Percentiles rank a stretch among this genome's conserved stretches.
Evolutionary conservation across 768 basidiomycete genomes (phyloP).

Genomic region (Mycena latifolia): DNA sequence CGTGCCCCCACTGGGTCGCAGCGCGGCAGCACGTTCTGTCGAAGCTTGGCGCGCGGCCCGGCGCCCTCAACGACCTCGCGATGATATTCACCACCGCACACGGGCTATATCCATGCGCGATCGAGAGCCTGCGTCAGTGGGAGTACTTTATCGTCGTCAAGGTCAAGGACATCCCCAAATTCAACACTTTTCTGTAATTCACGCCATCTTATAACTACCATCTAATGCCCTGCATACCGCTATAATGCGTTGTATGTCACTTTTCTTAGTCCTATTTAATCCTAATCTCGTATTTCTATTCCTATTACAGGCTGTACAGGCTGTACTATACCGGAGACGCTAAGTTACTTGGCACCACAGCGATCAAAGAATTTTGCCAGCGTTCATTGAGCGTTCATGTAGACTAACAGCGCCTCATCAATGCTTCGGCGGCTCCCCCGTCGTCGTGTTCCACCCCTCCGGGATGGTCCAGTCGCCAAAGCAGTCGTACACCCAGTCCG

Average conservation of each 20-base stretch:
- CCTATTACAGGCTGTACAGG: neutral
- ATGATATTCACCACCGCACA: slow-evolving; percentile 35
- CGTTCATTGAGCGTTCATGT: neutral
- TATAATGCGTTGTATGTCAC: too few species aligned
- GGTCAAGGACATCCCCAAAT: slow-evolving; percentile 32
- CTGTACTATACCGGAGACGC: neutral
- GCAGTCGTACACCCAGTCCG: slow-evolving; percentile 85
- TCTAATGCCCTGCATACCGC: too few species aligned
- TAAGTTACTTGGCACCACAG: slow-evolving; percentile 2
- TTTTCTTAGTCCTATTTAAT: neutral
- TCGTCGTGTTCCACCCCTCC: slow-evolving; percentile 82
- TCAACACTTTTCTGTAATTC: slow-evolving; percentile 29
- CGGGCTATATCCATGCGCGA: slow-evolving; percentile 35
- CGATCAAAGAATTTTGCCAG: too few species aligned
- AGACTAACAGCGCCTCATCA: too few species aligned
- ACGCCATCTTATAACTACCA: too few species aligned
- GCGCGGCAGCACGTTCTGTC: slow-evolving; percentile 34
- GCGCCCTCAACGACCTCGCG: slow-evolving; percentile 31
- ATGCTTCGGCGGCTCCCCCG: slow-evolving; percentile 67
- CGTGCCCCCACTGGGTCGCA: slow-evolving; percentile 35
- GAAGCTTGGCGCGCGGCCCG: slow-evolving; percentile 30
- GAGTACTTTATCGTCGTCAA: slow-evolving; percentile 35
- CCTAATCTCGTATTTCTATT: neutral
- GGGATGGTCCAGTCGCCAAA: slow-evolving; percentile 82
- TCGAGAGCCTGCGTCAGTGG: slow-evolving; percentile 36